Percentiles rank a stretch among this genome's conserved stretches.
These are phyloP conservation scores for Trichaptum fuscoviolaceum DNA, from an alignment of 768 basidiomycete genomes.

Conservation along the genomic window DNA sequence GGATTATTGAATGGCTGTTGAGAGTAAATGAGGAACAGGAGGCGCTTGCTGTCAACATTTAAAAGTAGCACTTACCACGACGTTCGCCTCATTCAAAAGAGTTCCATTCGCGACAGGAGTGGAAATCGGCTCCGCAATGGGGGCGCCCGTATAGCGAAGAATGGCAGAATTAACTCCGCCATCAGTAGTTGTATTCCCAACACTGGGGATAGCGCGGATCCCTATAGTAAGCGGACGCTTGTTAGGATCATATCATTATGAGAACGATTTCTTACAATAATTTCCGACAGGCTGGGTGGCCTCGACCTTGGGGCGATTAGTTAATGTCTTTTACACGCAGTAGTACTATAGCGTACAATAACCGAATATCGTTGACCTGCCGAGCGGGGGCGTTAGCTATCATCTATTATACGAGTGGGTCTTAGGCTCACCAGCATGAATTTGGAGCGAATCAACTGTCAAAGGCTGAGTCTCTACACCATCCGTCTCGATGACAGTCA, in stretches of 20 bases:
- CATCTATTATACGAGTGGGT: background rate
- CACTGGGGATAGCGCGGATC: slow-evolving; percentile 31
- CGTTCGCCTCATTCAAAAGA: slow-evolving; percentile 26
- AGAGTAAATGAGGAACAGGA: background rate
- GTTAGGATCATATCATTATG: background rate
- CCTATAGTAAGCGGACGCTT: slow-evolving; percentile 11
- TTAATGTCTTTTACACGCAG: background rate
- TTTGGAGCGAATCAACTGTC: slow-evolving; percentile 11
- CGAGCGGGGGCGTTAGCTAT: background rate
- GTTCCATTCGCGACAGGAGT: slow-evolving; percentile 18
- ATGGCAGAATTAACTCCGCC: slow-evolving; percentile 47
- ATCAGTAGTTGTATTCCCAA: slow-evolving; percentile 22
- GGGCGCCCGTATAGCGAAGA: slow-evolving; percentile 42
- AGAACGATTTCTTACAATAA: slow-evolving; percentile 27
- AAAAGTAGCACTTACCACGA: slow-evolving; percentile 9
- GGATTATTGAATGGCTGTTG: background rate
- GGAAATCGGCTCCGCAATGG: slow-evolving; percentile 33
- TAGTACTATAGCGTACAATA: slow-evolving; percentile 5
- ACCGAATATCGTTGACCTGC: slow-evolving; percentile 10
- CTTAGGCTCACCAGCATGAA: slow-evolving; percentile 8
- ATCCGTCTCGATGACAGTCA: slow-evolving; percentile 11
- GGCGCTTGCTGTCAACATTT: background rate
- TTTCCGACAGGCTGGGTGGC: slow-evolving; percentile 34
- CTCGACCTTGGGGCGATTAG: slow-evolving; percentile 13
- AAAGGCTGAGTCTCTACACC: slow-evolving; percentile 12